phyloP scores from a whole-genome alignment of 2,329 filamentous ascomycete genomes.

The Xylaria sp. region DNA sequence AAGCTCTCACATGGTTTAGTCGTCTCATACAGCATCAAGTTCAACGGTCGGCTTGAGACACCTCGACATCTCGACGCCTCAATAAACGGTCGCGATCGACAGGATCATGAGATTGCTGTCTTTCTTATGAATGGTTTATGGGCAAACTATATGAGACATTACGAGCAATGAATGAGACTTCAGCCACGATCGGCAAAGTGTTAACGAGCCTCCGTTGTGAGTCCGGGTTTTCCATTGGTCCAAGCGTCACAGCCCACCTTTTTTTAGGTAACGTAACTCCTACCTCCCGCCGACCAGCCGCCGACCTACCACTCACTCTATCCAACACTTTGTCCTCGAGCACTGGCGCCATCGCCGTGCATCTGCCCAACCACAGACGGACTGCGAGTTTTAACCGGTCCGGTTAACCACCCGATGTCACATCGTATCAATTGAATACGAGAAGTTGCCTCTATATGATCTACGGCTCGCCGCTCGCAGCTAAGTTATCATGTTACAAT shows the following conservation, averaged over 20 bases:
- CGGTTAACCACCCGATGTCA: constrained; percentile 20
- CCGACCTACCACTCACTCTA: neutral
- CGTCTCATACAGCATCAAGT: too few relatives aligned
- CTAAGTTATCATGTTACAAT: neutral
- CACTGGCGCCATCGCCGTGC: neutral
- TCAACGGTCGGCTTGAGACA: too few relatives aligned
- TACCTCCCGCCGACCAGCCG: neutral
- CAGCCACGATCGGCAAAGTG: neutral
- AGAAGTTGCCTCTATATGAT: constrained; percentile 1
- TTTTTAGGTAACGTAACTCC: constrained; percentile 1
- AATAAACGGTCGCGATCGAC: too few relatives aligned
- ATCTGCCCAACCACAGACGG: neutral
- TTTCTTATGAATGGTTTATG: neutral
- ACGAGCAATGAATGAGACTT: neutral
- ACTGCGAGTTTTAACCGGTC: constrained; percentile 22
- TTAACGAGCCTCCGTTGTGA: neutral
- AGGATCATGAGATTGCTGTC: neutral
- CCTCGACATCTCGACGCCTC: too few relatives aligned
- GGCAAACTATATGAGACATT: neutral
- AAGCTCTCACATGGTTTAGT: too few relatives aligned
- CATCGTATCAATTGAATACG: constrained; percentile 32
- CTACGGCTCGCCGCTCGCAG: neutral
- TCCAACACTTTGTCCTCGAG: neutral
- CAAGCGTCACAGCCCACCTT: neutral
- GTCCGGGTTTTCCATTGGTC: neutral